phyloP scores from a whole-genome alignment of 306 rosid species.

The Sesbania bispinosa region DNA sequence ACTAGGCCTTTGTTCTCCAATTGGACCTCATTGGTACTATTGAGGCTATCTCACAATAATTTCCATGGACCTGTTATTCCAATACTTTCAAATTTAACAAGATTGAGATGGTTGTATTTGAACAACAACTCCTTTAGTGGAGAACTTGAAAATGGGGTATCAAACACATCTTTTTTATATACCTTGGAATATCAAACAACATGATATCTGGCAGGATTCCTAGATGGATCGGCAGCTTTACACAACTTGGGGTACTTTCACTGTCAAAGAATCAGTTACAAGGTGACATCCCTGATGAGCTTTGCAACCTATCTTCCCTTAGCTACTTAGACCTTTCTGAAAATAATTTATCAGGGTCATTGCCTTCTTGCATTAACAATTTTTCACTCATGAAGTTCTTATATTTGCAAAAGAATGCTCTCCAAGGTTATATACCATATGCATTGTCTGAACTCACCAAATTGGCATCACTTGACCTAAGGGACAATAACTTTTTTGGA shows the following conservation, averaged over 20 bases:
- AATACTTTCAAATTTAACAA: background rate
- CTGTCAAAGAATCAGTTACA: background rate
- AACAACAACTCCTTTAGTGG: background rate
- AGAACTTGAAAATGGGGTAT: background rate
- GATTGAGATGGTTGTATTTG: background rate
- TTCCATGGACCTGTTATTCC: background rate
- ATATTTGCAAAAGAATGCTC: background rate
- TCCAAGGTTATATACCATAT: background rate
- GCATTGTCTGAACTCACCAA: background rate
- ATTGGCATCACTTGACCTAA: background rate
- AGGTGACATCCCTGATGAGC: background rate
- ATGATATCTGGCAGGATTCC: background rate
- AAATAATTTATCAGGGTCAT: background rate
- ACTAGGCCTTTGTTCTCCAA: background rate
- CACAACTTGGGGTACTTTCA: background rate
- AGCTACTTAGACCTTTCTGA: background rate
- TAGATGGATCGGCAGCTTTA: background rate
- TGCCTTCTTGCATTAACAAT: background rate
- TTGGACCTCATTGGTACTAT: background rate
- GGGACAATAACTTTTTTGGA: slow-evolving; percentile 9
- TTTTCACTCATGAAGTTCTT: background rate
- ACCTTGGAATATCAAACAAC: background rate
- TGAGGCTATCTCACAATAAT: slow-evolving; percentile 3
- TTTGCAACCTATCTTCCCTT: background rate
- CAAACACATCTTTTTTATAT: background rate